Base-by-base conservation (phyloP, 73 alveolate species). In the Breviolum minutum region DNA sequence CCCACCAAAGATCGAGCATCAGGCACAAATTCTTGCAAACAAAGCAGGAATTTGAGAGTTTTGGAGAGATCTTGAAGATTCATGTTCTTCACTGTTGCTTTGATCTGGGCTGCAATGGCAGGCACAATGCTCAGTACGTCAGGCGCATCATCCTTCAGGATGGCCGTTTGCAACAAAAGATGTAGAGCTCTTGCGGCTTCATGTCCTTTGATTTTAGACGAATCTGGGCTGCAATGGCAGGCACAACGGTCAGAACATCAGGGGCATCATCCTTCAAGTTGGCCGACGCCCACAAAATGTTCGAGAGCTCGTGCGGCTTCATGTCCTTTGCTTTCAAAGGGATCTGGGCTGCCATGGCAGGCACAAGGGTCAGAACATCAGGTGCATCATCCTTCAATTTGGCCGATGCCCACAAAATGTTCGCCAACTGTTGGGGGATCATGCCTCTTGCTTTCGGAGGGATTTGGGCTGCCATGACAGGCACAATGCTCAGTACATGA, bases 371-470 rank as follows among this genome's bases (percentile, higher is more conserved):
- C 63, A 77, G 86, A n/a, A 77, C 86, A 0, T 77, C 86, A 77
- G 86, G 86, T 8, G 86, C 86, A n/a, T n/a, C 63, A n/a, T 77
- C 86, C 86, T 77, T 77, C 86, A 77, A 29, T 12, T 60, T n/a
- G 27, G 86, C 86, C 32, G 86, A 20, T 11, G 86, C 86, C 86
- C 86, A 77, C 62, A 77, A 29, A 62, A 60, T 77, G 62, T 77
- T 77, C n/a, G 86, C n/a, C 61, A 77, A 60, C 7, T 77, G 14
- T 24, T 77, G 86, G 61, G 86, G 63, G 14, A 12, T 77, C 86
- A 77, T n/a, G 86, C 27, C 62, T 11, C 4, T 77, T 3, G 86
- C 86, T 6, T 29, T 29, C 62, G 27, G 63, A 8, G 26, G 86
- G 86, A 77, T 26, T 29, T 77, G 86, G 62, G 62, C 63, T 29